phyloP scores from a whole-genome alignment of 1,284 basidiomycete genomes.

The Rhodotorula mucilaginosa region DNA sequence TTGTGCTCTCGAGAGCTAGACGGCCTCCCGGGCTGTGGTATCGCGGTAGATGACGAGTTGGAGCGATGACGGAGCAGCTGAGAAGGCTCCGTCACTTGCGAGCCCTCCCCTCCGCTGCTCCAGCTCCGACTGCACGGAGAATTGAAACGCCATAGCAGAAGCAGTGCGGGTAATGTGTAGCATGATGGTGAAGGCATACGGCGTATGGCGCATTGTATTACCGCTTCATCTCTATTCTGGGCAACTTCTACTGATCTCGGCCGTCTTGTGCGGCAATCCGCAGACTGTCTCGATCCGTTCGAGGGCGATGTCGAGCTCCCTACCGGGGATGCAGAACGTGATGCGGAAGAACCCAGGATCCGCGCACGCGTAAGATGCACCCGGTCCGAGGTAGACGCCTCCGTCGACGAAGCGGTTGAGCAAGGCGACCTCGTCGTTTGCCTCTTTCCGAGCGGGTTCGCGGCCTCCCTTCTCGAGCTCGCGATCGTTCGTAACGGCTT shows the following conservation, averaged over 20 bases:
- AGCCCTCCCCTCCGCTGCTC: too few species aligned
- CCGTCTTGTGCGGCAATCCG: neutral
- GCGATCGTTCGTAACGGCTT: neutral
- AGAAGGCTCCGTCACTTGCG: too few species aligned
- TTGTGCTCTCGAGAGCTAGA: neutral
- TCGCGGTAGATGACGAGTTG: too few species aligned
- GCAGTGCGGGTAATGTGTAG: too few species aligned
- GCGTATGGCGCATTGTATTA: too few species aligned
- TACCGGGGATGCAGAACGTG: slow-evolving; percentile 40
- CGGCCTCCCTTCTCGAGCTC: neutral
- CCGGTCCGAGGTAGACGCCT: slow-evolving; percentile 40
- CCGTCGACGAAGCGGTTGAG: slow-evolving; percentile 35
- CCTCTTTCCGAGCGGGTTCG: neutral
- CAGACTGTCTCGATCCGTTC: slow-evolving; percentile 16
- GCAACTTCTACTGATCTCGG: neutral
- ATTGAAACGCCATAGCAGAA: too few species aligned
- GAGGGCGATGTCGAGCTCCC: slow-evolving; percentile 21
- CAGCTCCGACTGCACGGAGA: too few species aligned
- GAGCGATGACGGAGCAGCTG: too few species aligned
- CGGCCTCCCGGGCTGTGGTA: too few species aligned
- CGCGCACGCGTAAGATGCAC: slow-evolving; percentile 22
- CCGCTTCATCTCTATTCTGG: too few species aligned
- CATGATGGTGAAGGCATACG: too few species aligned
- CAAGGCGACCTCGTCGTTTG: slow-evolving; percentile 17
- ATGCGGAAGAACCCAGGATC: slow-evolving; percentile 41